Evolutionary conservation across 192 early-diverging fungal species (phyloP).

Genomic region (Linnemannia zychae): DNA sequence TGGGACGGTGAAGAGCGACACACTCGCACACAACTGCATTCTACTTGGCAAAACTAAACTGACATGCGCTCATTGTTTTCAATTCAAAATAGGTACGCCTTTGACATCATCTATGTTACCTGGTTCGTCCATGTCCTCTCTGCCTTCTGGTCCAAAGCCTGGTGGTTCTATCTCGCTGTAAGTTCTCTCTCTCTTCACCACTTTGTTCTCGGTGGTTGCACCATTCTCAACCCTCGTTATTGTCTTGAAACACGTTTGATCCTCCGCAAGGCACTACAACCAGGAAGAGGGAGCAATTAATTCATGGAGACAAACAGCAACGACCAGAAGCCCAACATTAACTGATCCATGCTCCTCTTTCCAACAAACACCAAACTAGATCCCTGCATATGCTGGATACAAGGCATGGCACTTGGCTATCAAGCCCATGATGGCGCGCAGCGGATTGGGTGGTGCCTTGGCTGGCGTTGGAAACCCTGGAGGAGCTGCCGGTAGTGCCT

Average conservation of each 20-base stretch:
- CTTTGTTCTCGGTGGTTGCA: background rate
- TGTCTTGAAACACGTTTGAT: background rate
- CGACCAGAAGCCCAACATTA: background rate
- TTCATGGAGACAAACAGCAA: background rate
- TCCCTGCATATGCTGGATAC: constrained; percentile 70
- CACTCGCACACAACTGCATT: too few relatives aligned
- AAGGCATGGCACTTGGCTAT: constrained; percentile 64
- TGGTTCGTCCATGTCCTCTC: constrained; percentile 82
- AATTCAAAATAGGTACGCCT: constrained; percentile 75
- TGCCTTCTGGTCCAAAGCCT: constrained; percentile 69
- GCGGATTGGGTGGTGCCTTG: constrained; percentile 13
- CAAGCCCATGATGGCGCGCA: constrained; percentile 52
- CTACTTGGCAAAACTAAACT: constrained; percentile 16
- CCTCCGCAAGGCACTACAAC: background rate
- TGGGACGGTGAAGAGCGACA: too few relatives aligned
- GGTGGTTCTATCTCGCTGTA: constrained; percentile 65
- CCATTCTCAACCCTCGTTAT: background rate
- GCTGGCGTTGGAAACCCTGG: background rate
- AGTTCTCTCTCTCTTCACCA: constrained; percentile 7
- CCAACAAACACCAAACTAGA: constrained; percentile 33
- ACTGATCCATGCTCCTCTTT: background rate
- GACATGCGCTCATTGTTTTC: background rate
- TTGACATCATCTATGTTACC: constrained; percentile 88
- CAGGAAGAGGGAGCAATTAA: background rate
- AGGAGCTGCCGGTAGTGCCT: constrained; percentile 3